phyloP scores from a whole-genome alignment of 2,329 filamentous ascomycete species.

The Fusarium sp. region DNA sequence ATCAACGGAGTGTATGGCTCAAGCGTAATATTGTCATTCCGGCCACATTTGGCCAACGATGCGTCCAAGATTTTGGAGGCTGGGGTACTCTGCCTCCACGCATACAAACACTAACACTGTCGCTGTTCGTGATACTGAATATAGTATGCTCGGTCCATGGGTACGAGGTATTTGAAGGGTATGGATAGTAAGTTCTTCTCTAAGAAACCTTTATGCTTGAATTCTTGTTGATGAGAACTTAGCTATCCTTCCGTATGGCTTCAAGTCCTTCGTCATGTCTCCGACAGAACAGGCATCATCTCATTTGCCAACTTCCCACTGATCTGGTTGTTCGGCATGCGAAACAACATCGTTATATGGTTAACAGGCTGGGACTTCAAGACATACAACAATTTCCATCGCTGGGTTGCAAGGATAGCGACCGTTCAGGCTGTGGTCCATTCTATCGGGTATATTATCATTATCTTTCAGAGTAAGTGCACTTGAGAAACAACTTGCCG shows the following conservation, averaged over 20 bases:
- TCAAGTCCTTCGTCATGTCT: slow-evolving; percentile 65
- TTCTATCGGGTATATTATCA: slow-evolving; percentile 67
- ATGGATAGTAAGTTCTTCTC: slow-evolving; percentile 11
- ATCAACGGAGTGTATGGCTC: background rate
- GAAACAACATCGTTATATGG: slow-evolving; percentile 75
- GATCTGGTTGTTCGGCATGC: slow-evolving; percentile 74
- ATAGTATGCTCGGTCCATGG: slow-evolving; percentile 10
- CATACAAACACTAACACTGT: background rate
- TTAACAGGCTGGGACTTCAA: slow-evolving; percentile 77
- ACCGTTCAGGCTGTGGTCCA: slow-evolving; percentile 72
- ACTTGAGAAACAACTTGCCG: too few species aligned
- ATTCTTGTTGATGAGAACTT: background rate
- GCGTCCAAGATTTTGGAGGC: slow-evolving; percentile 8
- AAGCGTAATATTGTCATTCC: slow-evolving; percentile 3
- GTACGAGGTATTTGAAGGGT: slow-evolving; percentile 18
- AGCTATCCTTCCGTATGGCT: slow-evolving; percentile 53
- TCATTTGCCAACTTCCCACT: slow-evolving; percentile 72
- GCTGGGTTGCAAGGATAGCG: slow-evolving; percentile 72
- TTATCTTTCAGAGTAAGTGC: slow-evolving; percentile 38
- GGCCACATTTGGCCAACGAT: slow-evolving; percentile 1
- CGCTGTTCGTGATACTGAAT: background rate
- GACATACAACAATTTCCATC: slow-evolving; percentile 75
- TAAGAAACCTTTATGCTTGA: fast-evolving
- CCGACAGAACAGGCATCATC: slow-evolving; percentile 73
- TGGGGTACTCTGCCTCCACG: slow-evolving; percentile 16